Percentiles rank a stretch among this genome's conserved stretches.
Evolutionary conservation across 192 early-diverging fungal species (phyloP).

Genomic region (Mortierella claussenii): DNA sequence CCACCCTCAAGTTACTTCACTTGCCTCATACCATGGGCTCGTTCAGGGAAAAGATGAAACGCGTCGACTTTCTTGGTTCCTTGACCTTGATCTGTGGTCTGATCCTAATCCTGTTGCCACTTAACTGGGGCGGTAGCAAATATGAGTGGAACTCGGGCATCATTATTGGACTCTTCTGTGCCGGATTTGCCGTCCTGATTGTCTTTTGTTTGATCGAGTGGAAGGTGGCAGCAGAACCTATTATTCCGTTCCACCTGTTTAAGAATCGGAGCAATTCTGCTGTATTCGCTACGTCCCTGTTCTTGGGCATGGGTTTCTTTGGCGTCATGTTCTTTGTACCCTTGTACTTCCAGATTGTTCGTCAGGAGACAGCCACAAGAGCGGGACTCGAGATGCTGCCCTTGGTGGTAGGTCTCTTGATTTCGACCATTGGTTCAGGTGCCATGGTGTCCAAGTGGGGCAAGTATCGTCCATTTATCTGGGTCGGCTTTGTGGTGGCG

Average conservation of each 20-base stretch:
- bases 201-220: slow-evolving; percentile 73
- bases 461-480: slow-evolving; percentile 72
- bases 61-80: slow-evolving; percentile 74
- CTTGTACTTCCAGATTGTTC: slow-evolving; percentile 76
- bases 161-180: slow-evolving; percentile 63
- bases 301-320: slow-evolving; percentile 57
- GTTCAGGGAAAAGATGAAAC: slow-evolving; percentile 61
- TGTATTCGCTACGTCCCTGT: slow-evolving; percentile 49
- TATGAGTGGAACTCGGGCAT: slow-evolving; percentile 73
- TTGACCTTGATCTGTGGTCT: slow-evolving; percentile 60
- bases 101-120: slow-evolving; percentile 69
- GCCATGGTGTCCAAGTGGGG: slow-evolving; percentile 62
- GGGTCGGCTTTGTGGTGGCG: slow-evolving; percentile 67
- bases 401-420: slow-evolving; percentile 71
- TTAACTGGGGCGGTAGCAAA: slow-evolving; percentile 77
- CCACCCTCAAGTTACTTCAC: slow-evolving; percentile 60
- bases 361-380: slow-evolving; percentile 61
- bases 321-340: slow-evolving; percentile 72
- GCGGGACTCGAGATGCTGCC: slow-evolving; percentile 82
- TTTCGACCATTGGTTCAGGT: slow-evolving; percentile 71
- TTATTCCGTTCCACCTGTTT: slow-evolving; percentile 74
- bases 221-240: slow-evolving; percentile 70
- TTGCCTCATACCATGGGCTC: slow-evolving; percentile 60
- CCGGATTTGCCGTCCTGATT: slow-evolving; percentile 60
- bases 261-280: slow-evolving; percentile 55